These are phyloP conservation scores for Cladophialophora carrionii DNA, from an alignment of 2,329 filamentous ascomycete species.

Conservation along the genomic window DNA sequence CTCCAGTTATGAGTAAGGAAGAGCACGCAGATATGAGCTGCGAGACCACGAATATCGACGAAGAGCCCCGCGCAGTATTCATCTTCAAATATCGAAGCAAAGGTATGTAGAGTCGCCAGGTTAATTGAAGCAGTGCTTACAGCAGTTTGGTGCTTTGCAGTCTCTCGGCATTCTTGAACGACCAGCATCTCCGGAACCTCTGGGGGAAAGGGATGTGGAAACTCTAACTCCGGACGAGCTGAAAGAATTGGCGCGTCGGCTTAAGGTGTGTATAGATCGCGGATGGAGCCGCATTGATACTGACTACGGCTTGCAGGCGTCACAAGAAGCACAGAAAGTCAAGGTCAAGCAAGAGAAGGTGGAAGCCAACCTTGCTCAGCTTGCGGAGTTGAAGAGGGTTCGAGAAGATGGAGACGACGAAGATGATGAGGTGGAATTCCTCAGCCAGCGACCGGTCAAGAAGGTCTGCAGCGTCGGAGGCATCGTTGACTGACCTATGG, in stretches of 20 bases:
- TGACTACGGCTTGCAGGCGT: neutral
- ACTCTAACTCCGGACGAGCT: slow-evolving; percentile 1
- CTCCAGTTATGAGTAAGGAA: too few species aligned
- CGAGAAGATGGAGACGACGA: neutral
- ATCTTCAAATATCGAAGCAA: slow-evolving; percentile 11
- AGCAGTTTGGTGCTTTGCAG: neutral
- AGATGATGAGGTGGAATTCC: slow-evolving; percentile 1
- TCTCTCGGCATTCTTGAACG: slow-evolving; percentile 4
- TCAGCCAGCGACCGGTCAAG: neutral
- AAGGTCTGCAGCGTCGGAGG: slow-evolving; percentile 1
- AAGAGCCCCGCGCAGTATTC: slow-evolving; percentile 6
- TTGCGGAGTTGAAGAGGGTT: slow-evolving; percentile 2
- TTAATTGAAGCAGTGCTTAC: neutral
- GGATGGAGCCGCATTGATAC: neutral
- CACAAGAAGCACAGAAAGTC: neutral
- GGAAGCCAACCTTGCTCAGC: slow-evolving; percentile 1
- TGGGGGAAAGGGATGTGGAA: slow-evolving; percentile 4
- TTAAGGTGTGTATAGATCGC: neutral
- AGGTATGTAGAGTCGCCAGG: neutral
- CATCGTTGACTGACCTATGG: neutral
- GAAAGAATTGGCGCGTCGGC: neutral
- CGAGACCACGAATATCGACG: neutral
- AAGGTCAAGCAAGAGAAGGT: slow-evolving; percentile 10
- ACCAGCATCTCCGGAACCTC: neutral
- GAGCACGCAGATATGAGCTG: too few species aligned